Evolutionary conservation across 1,284 basidiomycete species (phyloP).

Genomic region (Farysia itapuensis): DNA sequence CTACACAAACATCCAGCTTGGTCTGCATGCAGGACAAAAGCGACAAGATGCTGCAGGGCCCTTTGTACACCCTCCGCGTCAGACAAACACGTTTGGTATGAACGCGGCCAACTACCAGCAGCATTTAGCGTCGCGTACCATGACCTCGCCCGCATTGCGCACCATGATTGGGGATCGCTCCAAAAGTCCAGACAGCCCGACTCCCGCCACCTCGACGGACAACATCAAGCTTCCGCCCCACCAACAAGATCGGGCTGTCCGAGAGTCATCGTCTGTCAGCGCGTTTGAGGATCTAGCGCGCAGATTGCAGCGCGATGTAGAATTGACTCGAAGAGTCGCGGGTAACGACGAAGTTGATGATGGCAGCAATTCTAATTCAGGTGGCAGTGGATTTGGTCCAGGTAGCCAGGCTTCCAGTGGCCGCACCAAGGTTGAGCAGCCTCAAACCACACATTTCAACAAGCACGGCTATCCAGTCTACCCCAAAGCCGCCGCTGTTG

Average conservation of each 20-base stretch:
- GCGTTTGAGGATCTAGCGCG: conserved; percentile 32
- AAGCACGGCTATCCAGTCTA: conserved; percentile 21
- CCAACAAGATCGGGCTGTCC: conserved; percentile 5
- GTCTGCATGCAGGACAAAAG: conserved; percentile 1
- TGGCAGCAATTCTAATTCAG: conserved; percentile 31
- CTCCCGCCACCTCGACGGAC: conserved; percentile 30
- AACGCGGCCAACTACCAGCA: conserved; percentile 37
- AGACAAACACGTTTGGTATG: conserved; percentile 22
- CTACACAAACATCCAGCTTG: conserved; percentile 1
- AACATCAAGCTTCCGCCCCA: conserved; percentile 13
- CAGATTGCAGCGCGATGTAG: conserved; percentile 28
- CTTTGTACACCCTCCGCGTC: conserved; percentile 23
- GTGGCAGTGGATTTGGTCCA: conserved; percentile 33
- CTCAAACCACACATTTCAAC: conserved; percentile 12
- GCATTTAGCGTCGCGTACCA: conserved; percentile 28
- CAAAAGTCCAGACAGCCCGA: conserved; percentile 35
- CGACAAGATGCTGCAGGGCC: conserved; percentile 18
- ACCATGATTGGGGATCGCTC: conserved; percentile 36
- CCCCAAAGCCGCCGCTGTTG: conserved; percentile 4
- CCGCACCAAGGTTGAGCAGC: conserved; percentile 10
- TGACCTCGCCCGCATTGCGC: conserved; percentile 31
- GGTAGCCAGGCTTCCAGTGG: conserved; percentile 39
- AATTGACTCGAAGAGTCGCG: conserved; percentile 11
- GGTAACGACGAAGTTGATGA: conserved; percentile 20
- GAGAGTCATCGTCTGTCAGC: conserved; percentile 9